These are phyloP conservation scores for Thalia dealbata DNA, from an alignment of 176 grass and related monocot species.

Conservation along the genomic window DNA sequence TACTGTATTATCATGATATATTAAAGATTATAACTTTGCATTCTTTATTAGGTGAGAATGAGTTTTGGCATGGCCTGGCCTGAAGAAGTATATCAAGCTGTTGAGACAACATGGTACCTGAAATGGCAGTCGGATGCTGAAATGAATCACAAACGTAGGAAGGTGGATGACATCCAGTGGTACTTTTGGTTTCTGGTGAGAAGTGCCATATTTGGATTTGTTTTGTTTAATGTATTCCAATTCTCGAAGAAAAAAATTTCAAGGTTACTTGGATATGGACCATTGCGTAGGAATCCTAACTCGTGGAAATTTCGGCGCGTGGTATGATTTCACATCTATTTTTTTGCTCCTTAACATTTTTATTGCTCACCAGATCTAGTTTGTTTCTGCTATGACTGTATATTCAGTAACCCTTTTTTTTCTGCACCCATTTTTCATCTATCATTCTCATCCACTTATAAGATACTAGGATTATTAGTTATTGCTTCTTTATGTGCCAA, in stretches of 20 bases:
- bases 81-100: slow-evolving; percentile 26
- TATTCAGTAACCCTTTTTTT: neutral
- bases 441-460: neutral
- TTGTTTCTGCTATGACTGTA: neutral
- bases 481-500: neutral
- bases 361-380: neutral
- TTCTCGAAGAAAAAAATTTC: slow-evolving; percentile 15
- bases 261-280: slow-evolving; percentile 28
- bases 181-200: slow-evolving; percentile 27
- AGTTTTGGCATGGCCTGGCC: slow-evolving; percentile 31
- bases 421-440: neutral
- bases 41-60: slow-evolving; percentile 22
- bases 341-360: neutral
- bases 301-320: slow-evolving; percentile 19
- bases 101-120: slow-evolving; percentile 24
- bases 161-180: slow-evolving; percentile 1
- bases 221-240: slow-evolving; percentile 17
- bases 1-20: neutral
- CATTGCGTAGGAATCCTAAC: slow-evolving; percentile 21
- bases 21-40: neutral
- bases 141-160: slow-evolving; percentile 19
- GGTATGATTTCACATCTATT: slow-evolving; percentile 9
- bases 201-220: slow-evolving; percentile 18
- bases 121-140: slow-evolving; percentile 26
- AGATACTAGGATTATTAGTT: neutral